These are phyloP conservation scores for Colletotrichum musicola DNA, from an alignment of 2,329 filamentous ascomycete genomes.

Conservation along the genomic window DNA sequence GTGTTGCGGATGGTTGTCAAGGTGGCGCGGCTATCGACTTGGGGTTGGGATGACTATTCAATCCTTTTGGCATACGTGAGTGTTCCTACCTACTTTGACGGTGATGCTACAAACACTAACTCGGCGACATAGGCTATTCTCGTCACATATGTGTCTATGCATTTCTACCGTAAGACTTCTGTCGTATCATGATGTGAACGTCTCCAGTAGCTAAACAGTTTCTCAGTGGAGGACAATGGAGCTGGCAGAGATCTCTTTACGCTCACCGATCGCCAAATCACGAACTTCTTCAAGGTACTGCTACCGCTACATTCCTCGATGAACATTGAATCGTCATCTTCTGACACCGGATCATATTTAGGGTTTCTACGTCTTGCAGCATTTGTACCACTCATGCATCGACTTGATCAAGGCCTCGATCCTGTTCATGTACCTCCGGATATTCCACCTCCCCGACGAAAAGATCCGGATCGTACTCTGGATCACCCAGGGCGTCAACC, in stretches of 20 bases:
- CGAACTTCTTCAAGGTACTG: conserved; percentile 22
- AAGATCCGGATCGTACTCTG: conserved; percentile 26
- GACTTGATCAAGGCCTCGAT: conserved; percentile 33
- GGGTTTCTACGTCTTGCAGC: conserved; percentile 22
- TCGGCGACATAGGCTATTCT: background rate
- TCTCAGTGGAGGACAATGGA: conserved; percentile 22
- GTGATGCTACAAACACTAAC: background rate
- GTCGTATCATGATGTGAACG: background rate
- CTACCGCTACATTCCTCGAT: background rate
- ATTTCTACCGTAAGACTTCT: conserved; percentile 4
- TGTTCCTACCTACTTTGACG: rapidly evolving
- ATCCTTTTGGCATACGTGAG: conserved; percentile 17
- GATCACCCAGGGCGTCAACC: conserved; percentile 5
- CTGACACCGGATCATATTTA: background rate
- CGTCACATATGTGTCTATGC: background rate
- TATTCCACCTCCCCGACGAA: conserved; percentile 30
- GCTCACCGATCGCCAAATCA: conserved; percentile 9
- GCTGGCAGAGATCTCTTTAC: conserved; percentile 33
- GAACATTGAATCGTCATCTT: no score
- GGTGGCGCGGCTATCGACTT: background rate
- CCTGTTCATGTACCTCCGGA: conserved; percentile 35
- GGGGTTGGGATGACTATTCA: conserved; percentile 10
- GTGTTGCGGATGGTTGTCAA: conserved; percentile 1
- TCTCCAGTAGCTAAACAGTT: no score
- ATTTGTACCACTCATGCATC: conserved; percentile 23